phyloP scores from a whole-genome alignment of 202 grass and related monocot genomes.

The Eragrostis tef region DNA sequence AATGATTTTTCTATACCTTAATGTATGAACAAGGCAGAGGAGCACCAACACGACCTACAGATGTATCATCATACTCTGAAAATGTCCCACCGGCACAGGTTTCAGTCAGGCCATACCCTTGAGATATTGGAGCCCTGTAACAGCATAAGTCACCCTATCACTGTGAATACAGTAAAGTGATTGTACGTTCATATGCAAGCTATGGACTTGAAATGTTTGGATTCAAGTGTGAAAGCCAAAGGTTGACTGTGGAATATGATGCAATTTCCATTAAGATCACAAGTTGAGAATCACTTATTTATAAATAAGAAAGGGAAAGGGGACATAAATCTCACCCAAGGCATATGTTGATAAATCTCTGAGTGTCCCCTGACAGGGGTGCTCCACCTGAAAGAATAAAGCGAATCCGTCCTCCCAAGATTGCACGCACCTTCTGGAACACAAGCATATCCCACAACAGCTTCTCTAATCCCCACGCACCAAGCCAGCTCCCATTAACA shows the following conservation, averaged over 20 bases:
- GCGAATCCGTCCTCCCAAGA: constrained; percentile 81
- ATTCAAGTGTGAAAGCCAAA: constrained; percentile 4
- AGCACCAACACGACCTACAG: constrained; percentile 88
- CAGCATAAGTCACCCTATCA: constrained; percentile 34
- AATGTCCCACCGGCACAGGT: constrained; percentile 92
- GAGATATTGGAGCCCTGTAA: constrained; percentile 78
- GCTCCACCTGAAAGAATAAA: constrained; percentile 90
- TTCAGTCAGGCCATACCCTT: constrained; percentile 99
- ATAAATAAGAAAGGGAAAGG: background rate
- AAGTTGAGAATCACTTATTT: background rate
- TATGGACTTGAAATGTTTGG: constrained; percentile 17
- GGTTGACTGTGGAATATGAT: background rate
- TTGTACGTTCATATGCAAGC: background rate
- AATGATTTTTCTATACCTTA: constrained; percentile 58
- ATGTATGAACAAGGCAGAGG: constrained; percentile 85
- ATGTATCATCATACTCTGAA: constrained; percentile 75
- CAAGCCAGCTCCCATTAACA: constrained; percentile 95
- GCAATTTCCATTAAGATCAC: background rate
- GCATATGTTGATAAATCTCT: constrained; percentile 99
- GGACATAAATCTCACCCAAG: constrained; percentile 69
- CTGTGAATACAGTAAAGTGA: constrained; percentile 8
- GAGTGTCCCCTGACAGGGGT: constrained; percentile 81
- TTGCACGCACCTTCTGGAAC: constrained; percentile 73
- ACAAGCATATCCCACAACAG: constrained; percentile 86
- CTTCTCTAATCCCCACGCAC: constrained; percentile 91